Conservation (phyloP, 805 yeast species). For the Pichia nanzhaoensis region DNA sequence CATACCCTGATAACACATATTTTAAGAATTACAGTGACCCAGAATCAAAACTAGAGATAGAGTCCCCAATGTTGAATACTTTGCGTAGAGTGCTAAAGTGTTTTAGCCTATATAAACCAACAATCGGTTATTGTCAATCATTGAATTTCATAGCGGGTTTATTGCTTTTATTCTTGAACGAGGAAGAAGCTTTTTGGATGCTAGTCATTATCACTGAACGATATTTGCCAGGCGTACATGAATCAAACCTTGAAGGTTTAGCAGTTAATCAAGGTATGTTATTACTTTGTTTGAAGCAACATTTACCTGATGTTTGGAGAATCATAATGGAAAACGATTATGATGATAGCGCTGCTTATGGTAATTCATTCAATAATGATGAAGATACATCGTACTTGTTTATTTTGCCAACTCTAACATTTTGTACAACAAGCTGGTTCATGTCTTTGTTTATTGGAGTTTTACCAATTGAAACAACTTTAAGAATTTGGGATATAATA, state of each 20-base stretch:
- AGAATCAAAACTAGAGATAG: slow-evolving; percentile 29
- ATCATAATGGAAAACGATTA: slow-evolving; percentile 31
- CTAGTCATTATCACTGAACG: slow-evolving; percentile 80
- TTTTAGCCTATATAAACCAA: slow-evolving; percentile 79
- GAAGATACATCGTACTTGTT: slow-evolving; percentile 42
- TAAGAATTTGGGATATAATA: slow-evolving; percentile 91
- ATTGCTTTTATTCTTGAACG: slow-evolving; percentile 76
- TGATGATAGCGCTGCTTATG: slow-evolving; percentile 25
- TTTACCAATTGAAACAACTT: slow-evolving; percentile 79
- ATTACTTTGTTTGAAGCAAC: slow-evolving; percentile 78
- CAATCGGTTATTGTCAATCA: slow-evolving; percentile 94
- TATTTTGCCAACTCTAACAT: slow-evolving; percentile 81
- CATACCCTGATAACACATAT: slow-evolving; percentile 88
- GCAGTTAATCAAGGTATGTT: slow-evolving; percentile 92
- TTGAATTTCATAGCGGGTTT: slow-evolving; percentile 89
- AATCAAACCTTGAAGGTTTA: slow-evolving; percentile 85
- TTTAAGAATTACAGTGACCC: slow-evolving; percentile 42
- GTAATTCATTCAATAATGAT: slow-evolving; percentile 24
- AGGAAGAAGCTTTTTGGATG: slow-evolving; percentile 98
- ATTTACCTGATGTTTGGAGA: slow-evolving; percentile 75
- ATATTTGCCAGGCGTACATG: slow-evolving; percentile 87
- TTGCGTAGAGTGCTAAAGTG: slow-evolving; percentile 77
- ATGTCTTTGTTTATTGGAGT: slow-evolving; percentile 94
- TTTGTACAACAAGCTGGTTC: slow-evolving; percentile 96
- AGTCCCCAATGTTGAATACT: slow-evolving; percentile 60